These are phyloP conservation scores for Limnanthes douglasii DNA, from an alignment of 345 rosid species.

Conservation along the genomic window DNA sequence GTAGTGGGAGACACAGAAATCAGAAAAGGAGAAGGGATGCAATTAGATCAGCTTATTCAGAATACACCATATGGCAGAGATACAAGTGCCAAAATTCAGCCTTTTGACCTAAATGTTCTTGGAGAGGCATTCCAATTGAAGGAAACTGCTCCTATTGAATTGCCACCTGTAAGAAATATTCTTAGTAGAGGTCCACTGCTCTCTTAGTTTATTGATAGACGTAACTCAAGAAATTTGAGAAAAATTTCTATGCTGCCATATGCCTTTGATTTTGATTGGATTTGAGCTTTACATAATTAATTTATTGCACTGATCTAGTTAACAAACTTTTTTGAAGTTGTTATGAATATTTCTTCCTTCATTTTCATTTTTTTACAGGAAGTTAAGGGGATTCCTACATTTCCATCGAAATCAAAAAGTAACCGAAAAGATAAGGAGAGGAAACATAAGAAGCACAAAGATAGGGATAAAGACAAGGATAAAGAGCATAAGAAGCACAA, in stretches of 20 bases:
- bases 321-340: neutral
- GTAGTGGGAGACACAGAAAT: slow-evolving; percentile 78
- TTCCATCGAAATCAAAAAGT: slow-evolving; percentile 53
- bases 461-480: slow-evolving; percentile 76
- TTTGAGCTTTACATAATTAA: neutral
- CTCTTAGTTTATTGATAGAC: neutral
- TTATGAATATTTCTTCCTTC: too few relatives aligned
- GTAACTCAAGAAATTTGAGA: neutral
- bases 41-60: slow-evolving; percentile 60
- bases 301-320: neutral
- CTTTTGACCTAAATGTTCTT: slow-evolving; percentile 64
- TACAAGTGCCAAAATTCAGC: slow-evolving; percentile 29
- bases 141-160: slow-evolving; percentile 46
- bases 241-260: neutral
- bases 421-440: slow-evolving; percentile 76
- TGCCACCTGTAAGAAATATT: slow-evolving; percentile 41
- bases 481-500: slow-evolving; percentile 88
- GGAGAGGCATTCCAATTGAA: slow-evolving; percentile 60
- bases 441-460: slow-evolving; percentile 85
- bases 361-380: slow-evolving; percentile 20
- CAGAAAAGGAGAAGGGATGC: slow-evolving; percentile 91
- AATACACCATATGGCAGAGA: slow-evolving; percentile 26
- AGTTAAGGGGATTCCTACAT: slow-evolving; percentile 66
- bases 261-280: slow-evolving; percentile 2
- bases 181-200: slow-evolving; percentile 1